These are phyloP conservation scores for Heritiera littoralis DNA, from an alignment of 345 rosid species.

Conservation along the genomic window DNA sequence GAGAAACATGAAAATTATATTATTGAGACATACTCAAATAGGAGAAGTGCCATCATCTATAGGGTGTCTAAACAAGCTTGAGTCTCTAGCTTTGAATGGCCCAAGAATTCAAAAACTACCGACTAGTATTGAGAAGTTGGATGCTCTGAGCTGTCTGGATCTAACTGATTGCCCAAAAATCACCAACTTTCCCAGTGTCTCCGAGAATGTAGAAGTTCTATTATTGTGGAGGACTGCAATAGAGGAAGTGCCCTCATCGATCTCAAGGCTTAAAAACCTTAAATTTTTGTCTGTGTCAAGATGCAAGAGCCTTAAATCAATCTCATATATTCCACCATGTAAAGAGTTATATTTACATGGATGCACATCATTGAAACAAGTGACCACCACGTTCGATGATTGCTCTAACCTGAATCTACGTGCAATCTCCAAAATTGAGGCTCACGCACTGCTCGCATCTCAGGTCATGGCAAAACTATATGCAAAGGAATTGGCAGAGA, in stretches of 20 bases:
- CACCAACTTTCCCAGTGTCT: not conserved
- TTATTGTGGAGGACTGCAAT: not conserved
- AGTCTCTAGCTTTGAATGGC: not conserved
- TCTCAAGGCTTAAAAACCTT: not conserved
- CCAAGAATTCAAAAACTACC: not conserved
- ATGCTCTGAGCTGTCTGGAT: not conserved
- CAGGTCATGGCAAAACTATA: not conserved
- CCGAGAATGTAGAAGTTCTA: not conserved
- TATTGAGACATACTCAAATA: not conserved
- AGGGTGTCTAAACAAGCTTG: not conserved
- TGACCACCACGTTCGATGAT: not conserved
- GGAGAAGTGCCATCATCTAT: not conserved
- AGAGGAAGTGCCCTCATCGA: not conserved
- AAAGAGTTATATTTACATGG: no score
- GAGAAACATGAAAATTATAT: rapidly evolving
- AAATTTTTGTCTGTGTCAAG: not conserved
- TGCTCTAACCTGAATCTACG: not conserved
- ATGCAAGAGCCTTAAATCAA: not conserved
- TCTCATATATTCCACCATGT: no score
- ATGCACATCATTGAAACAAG: not conserved
- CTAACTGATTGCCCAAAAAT: not conserved
- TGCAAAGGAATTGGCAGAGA: not conserved
- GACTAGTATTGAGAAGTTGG: not conserved
- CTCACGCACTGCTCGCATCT: not conserved
- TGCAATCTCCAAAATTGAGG: not conserved